Percentiles rank a stretch among this genome's conserved stretches.
These are phyloP conservation scores for Neocallimastix lanati DNA, from an alignment of 192 early-diverging fungal species.

Conservation along the genomic window DNA sequence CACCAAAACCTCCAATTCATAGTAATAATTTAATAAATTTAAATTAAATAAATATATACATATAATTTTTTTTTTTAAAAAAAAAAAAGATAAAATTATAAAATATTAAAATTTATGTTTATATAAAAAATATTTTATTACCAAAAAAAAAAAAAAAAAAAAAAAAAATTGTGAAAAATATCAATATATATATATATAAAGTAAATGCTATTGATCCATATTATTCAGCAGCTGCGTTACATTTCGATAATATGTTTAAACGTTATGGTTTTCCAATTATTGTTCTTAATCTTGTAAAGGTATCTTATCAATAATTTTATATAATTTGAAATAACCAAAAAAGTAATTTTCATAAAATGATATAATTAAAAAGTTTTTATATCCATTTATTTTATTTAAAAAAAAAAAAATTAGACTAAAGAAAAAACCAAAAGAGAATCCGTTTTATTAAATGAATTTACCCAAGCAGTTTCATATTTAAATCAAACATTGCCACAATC, in stretches of 20 bases:
- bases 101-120: background rate
- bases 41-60: slow-evolving; percentile 6
- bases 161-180: too few species aligned
- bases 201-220: slow-evolving; percentile 83
- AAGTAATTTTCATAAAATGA: too few species aligned
- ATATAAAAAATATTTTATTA: too few species aligned
- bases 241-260: slow-evolving; percentile 80
- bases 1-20: slow-evolving; percentile 81
- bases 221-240: slow-evolving; percentile 73
- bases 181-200: too few species aligned
- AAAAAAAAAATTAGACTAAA: slow-evolving; percentile 30
- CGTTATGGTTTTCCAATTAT: slow-evolving; percentile 85
- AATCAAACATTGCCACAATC: slow-evolving; percentile 74
- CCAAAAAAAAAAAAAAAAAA: too few species aligned
- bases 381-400: background rate
- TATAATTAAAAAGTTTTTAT: too few species aligned
- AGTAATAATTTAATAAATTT: too few species aligned
- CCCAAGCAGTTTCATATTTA: slow-evolving; percentile 60
- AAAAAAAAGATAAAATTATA: background rate
- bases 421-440: slow-evolving; percentile 81
- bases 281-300: slow-evolving; percentile 89
- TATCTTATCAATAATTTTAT: too few species aligned
- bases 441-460: slow-evolving; percentile 66
- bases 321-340: too few species aligned
- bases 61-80: slow-evolving; percentile 2